These are phyloP conservation scores for Batrachochytrium dendrobatidis DNA, from an alignment of 371 early-diverging fungal species.

Conservation along the genomic window DNA sequence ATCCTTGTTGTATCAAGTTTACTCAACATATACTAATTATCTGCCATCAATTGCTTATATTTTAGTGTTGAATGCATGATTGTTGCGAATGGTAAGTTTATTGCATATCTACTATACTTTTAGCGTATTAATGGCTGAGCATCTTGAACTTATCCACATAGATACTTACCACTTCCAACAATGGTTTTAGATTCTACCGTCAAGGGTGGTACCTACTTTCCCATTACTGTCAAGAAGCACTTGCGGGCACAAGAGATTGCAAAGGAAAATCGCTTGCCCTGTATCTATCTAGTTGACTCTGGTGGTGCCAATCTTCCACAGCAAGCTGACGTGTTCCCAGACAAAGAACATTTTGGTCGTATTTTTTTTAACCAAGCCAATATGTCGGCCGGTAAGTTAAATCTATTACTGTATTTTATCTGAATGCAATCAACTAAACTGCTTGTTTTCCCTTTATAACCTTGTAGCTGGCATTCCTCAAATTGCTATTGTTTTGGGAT, in stretches of 20 bases:
- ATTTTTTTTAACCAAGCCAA: constrained; percentile 93
- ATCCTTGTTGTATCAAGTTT: background rate
- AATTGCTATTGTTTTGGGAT: constrained; percentile 95
- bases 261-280: constrained; percentile 86
- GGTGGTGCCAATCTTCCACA: constrained; percentile 94
- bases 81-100: constrained; percentile 77
- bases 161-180: background rate
- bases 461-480: constrained; percentile 72
- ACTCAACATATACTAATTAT: background rate
- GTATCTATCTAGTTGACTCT: constrained; percentile 94
- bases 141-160: background rate
- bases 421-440: background rate
- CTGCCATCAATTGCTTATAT: background rate
- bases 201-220: constrained; percentile 95
- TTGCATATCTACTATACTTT: background rate
- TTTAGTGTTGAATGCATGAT: constrained; percentile 86
- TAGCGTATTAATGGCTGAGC: background rate
- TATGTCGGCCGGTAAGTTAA: constrained; percentile 61
- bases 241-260: constrained; percentile 97
- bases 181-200: constrained; percentile 31
- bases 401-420: background rate
- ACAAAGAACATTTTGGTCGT: constrained; percentile 95
- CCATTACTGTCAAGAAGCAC: constrained; percentile 89
- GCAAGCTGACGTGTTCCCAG: constrained; percentile 95
- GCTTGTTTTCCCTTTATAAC: background rate